phyloP scores from a whole-genome alignment of 2,329 filamentous ascomycete species.

The Knoxdaviesia proteae region DNA sequence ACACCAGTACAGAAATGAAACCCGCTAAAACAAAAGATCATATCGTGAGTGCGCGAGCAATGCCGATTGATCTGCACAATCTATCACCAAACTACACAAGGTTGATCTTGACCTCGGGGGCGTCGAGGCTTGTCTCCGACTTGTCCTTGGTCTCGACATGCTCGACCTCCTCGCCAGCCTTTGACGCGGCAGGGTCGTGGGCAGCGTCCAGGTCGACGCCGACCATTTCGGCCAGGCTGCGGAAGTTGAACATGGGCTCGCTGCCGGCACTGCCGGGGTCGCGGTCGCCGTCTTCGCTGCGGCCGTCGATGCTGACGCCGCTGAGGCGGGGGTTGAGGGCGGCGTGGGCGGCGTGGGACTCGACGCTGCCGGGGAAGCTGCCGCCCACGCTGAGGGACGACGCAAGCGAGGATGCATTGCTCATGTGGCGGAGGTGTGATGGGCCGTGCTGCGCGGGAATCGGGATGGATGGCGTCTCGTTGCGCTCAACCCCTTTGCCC shows the following conservation, averaged over 20 bases:
- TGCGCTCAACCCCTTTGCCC: conserved; percentile 49
- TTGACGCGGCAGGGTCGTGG: too few relatives aligned
- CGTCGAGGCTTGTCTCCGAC: too few relatives aligned
- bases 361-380: conserved; percentile 30
- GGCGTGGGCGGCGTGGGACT: conserved; percentile 15
- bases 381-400: conserved; percentile 47
- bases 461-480: conserved; percentile 8
- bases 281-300: conserved; percentile 26
- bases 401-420: conserved; percentile 64
- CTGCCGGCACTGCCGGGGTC: conserved; percentile 28
- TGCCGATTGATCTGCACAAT: too few relatives aligned
- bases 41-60: too few relatives aligned
- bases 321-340: conserved; percentile 30
- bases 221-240: conserved; percentile 69
- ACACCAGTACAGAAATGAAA: too few relatives aligned
- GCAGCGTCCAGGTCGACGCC: conserved; percentile 33
- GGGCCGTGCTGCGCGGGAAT: conserved; percentile 19
- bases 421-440: conserved; percentile 63
- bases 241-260: conserved; percentile 83
- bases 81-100: too few relatives aligned
- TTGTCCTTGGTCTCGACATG: too few relatives aligned
- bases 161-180: too few relatives aligned
- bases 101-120: too few relatives aligned
- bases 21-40: too few relatives aligned
- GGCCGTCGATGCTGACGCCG: conserved; percentile 26